phyloP scores from a whole-genome alignment of 2,329 filamentous ascomycete genomes.

The Podosphaera aphanis region DNA sequence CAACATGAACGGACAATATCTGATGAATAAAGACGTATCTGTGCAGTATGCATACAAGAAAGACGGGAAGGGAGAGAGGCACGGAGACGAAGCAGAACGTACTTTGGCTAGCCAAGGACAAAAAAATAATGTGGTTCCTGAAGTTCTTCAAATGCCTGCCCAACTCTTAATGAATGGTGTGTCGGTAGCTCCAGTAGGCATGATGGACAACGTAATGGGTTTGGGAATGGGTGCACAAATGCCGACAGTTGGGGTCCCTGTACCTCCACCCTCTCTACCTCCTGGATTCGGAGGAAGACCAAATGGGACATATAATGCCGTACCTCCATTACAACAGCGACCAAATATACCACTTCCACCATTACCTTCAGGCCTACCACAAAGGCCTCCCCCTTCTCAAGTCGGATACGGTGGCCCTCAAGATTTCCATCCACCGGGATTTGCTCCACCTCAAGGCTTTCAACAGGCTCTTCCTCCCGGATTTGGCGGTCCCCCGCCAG shows the following conservation, averaged over 20 bases:
- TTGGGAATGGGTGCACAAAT: conserved; percentile 3
- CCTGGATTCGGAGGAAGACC: conserved; percentile 12
- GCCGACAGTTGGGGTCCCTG: conserved; percentile 2
- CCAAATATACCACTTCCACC: conserved; percentile 32
- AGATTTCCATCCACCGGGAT: conserved; percentile 22
- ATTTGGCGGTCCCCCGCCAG: conserved; percentile 10
- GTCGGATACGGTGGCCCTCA: conserved; percentile 44
- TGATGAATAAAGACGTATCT: conserved; percentile 88
- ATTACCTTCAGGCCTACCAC: conserved; percentile 29
- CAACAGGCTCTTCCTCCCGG: conserved; percentile 20
- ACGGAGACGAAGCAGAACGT: conserved; percentile 83
- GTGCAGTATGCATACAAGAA: conserved; percentile 99
- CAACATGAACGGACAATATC: conserved; percentile 87
- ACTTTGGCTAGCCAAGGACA: conserved; percentile 79
- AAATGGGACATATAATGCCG: conserved; percentile 12
- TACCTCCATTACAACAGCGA: conserved; percentile 15
- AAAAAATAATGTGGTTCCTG: conserved; percentile 76
- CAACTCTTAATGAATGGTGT: conserved; percentile 20
- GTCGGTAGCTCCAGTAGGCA: conserved; percentile 19
- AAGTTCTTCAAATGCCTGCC: conserved; percentile 21
- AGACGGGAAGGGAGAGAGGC: conserved; percentile 87
- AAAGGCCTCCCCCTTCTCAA: conserved; percentile 45
- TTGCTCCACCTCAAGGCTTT: conserved; percentile 25
- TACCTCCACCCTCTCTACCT: conserved; percentile 10
- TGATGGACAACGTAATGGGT: conserved; percentile 14